These are phyloP conservation scores for Sporothrix phasma DNA, from an alignment of 2,329 filamentous ascomycete genomes.

Conservation along the genomic window DNA sequence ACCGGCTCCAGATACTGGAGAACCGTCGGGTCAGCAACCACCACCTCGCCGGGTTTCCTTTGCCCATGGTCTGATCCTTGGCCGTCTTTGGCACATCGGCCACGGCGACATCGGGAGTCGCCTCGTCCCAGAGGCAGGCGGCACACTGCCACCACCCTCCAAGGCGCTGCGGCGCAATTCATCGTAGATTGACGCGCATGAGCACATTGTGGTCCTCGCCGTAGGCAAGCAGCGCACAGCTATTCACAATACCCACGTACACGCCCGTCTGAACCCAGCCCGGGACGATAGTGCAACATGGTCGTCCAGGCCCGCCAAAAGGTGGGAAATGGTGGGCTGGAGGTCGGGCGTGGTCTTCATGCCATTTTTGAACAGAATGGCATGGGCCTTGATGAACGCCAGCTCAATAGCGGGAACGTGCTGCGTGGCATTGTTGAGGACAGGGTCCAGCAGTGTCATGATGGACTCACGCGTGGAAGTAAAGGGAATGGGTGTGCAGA, in stretches of 20 bases:
- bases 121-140: neutral
- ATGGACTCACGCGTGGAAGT: conserved; percentile 58
- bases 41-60: neutral
- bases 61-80: neutral
- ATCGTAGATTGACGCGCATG: conserved; percentile 25
- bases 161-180: conserved; percentile 17
- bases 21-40: neutral
- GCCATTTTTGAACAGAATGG: conserved; percentile 45
- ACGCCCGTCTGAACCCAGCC: conserved; percentile 44
- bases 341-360: neutral
- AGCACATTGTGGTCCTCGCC: conserved; percentile 40
- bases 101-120: neutral
- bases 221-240: conserved; percentile 43
- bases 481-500: conserved; percentile 61
- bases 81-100: neutral
- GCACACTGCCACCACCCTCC: neutral
- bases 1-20: neutral
- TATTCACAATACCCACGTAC: conserved; percentile 47
- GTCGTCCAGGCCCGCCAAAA: conserved; percentile 43
- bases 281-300: conserved; percentile 44
- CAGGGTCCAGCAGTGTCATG: conserved; percentile 56
- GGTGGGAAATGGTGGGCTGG: conserved; percentile 34
- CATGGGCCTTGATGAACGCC: conserved; percentile 54
- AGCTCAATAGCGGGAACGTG: conserved; percentile 41
- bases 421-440: conserved; percentile 27